Evolutionary conservation across 176 grass and related monocot genomes (phyloP).

Genomic region (Panicum miliaceum): DNA sequence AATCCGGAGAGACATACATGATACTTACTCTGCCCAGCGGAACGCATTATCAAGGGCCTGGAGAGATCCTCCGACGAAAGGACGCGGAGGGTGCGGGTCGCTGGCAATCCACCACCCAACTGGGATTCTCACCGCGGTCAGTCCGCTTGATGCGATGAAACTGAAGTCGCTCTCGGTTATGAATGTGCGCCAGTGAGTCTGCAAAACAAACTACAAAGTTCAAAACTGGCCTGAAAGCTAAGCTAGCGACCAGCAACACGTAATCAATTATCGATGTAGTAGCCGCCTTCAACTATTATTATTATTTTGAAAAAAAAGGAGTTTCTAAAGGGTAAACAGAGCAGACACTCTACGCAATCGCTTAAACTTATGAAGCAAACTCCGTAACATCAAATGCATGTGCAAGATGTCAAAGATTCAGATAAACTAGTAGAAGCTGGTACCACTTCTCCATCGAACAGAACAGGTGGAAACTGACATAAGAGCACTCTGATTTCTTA

Average conservation of each 20-base stretch:
- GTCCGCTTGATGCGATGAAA: conserved; percentile 38
- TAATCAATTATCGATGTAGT: neutral
- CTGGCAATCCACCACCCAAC: conserved; percentile 78
- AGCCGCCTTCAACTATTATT: too few species aligned
- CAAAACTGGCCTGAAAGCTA: neutral
- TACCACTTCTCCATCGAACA: neutral
- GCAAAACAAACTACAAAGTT: neutral
- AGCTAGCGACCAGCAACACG: neutral
- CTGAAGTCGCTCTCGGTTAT: conserved; percentile 50
- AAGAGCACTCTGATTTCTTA: neutral
- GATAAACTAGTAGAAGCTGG: neutral
- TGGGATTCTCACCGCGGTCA: conserved; percentile 63
- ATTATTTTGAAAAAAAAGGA: neutral
- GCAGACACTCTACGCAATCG: too few species aligned
- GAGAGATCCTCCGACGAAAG: conserved; percentile 65
- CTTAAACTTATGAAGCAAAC: too few species aligned
- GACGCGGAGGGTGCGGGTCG: conserved; percentile 45
- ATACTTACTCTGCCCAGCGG: conserved; percentile 62
- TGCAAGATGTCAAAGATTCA: neutral
- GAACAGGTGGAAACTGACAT: neutral
- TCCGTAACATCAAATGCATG: neutral
- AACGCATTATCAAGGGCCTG: conserved; percentile 60
- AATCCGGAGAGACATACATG: too few species aligned
- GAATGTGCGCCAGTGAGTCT: conserved; percentile 59
- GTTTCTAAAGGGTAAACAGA: neutral